These are phyloP conservation scores for Aegilops longissima DNA, from an alignment of 176 grass and related monocot species.

Conservation along the genomic window DNA sequence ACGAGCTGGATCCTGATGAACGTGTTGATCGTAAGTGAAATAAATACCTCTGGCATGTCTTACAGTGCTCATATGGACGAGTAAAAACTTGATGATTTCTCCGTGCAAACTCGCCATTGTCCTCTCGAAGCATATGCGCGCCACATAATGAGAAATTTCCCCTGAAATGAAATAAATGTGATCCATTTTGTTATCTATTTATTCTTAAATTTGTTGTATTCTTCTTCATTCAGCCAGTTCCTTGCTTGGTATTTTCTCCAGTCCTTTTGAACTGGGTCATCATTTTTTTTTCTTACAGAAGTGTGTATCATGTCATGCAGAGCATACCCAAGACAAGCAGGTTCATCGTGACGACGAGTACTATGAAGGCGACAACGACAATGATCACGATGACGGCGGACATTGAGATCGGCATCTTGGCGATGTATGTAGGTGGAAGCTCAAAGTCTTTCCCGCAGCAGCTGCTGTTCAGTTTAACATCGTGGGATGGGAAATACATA, in stretches of 20 bases:
- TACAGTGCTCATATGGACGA: neutral
- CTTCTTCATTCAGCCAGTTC: neutral
- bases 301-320: constrained; percentile 41
- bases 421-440: neutral
- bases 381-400: constrained; percentile 65
- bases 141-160: neutral
- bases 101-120: neutral
- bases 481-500: neutral
- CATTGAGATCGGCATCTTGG: constrained; percentile 27
- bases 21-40: constrained; percentile 80
- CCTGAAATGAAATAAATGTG: neutral
- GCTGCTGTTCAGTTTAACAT: constrained; percentile 1
- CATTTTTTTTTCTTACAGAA: neutral
- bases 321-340: constrained; percentile 83
- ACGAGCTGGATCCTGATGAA: constrained; percentile 88
- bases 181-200: neutral
- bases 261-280: neutral
- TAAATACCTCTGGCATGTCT: constrained; percentile 24
- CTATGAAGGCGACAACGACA: constrained; percentile 91
- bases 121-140: neutral
- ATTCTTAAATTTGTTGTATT: neutral
- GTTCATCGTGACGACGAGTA: constrained; percentile 91
- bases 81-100: neutral
- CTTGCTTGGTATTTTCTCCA: neutral
- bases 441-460: neutral